A percentile compares a stretch with the other conserved stretches of the same genome.
These are phyloP conservation scores for Choiromyces venosus DNA, from an alignment of 495 filamentous ascomycete genomes.

Conservation along the genomic window DNA sequence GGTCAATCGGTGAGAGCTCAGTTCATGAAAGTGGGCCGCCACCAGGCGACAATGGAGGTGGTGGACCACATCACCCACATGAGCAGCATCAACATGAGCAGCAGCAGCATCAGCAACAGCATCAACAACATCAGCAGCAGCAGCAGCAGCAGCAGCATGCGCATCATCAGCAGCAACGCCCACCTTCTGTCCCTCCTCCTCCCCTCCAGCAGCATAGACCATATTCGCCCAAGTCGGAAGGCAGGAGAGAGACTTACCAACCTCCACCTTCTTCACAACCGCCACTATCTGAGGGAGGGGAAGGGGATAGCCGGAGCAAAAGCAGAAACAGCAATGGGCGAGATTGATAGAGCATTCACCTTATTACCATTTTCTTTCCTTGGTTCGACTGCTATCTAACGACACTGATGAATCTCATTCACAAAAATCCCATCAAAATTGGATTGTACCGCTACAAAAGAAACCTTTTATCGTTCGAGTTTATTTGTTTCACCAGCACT, in stretches of 20 bases:
- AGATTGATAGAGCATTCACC: slow-evolving; percentile 8
- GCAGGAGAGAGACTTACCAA: slow-evolving; percentile 27
- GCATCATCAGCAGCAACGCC: slow-evolving; percentile 39
- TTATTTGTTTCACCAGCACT: slow-evolving; percentile 25
- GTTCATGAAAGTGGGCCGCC: slow-evolving; percentile 30
- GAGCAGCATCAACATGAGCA: slow-evolving; percentile 38
- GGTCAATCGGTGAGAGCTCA: slow-evolving; percentile 43
- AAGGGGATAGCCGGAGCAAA: slow-evolving; percentile 27
- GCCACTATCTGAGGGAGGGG: slow-evolving; percentile 34
- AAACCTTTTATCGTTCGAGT: slow-evolving; percentile 9
- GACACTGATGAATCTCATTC: slow-evolving; percentile 13
- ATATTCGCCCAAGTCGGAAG: slow-evolving; percentile 40
- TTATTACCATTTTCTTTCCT: slow-evolving; percentile 6
- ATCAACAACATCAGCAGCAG: slow-evolving; percentile 12
- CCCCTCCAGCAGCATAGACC: slow-evolving; percentile 33
- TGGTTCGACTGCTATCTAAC: slow-evolving; percentile 9
- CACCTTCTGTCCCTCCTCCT: slow-evolving; percentile 35
- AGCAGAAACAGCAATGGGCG: slow-evolving; percentile 32
- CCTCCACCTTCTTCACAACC: slow-evolving; percentile 27
- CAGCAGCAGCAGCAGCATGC: slow-evolving; percentile 24
- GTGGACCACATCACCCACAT: slow-evolving; percentile 39
- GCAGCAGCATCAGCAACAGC: slow-evolving; percentile 28
- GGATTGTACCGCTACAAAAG: slow-evolving; percentile 26
- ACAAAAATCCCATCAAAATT: slow-evolving; percentile 14
- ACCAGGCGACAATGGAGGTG: slow-evolving; percentile 33